These are phyloP conservation scores for Fusarium ambrosium DNA, from an alignment of 2,329 filamentous ascomycete species.

Conservation along the genomic window DNA sequence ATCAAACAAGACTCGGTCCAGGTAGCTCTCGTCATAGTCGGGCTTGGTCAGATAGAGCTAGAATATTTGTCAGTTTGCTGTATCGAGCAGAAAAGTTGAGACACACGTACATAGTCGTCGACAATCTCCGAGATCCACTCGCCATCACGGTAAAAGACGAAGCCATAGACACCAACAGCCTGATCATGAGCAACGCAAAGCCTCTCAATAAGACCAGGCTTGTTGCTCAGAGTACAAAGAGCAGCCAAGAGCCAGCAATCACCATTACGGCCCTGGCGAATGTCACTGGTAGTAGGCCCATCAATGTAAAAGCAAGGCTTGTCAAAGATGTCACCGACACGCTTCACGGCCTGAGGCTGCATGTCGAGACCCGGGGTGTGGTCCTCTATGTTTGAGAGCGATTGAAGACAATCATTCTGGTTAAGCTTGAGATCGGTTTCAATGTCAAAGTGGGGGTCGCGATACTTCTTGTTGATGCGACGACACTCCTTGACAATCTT, in stretches of 20 bases:
- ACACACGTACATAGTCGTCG: conserved; percentile 63
- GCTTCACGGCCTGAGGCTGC: conserved; percentile 70
- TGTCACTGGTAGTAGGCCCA: conserved; percentile 81
- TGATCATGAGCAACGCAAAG: conserved; percentile 81
- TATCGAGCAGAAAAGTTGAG: not conserved
- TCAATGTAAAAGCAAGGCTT: conserved; percentile 82
- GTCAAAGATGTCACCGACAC: conserved; percentile 82
- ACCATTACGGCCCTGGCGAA: conserved; percentile 82
- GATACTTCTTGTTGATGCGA: conserved; percentile 86
- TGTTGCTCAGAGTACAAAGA: conserved; percentile 81
- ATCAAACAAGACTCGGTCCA: conserved; percentile 60
- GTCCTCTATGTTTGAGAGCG: conserved; percentile 54
- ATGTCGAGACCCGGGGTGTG: conserved; percentile 51
- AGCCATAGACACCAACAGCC: conserved; percentile 84
- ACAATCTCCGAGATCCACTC: conserved; percentile 76
- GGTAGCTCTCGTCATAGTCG: conserved; percentile 71
- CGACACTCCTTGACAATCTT: conserved; percentile 76
- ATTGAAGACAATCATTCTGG: conserved; percentile 64
- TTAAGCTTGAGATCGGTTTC: conserved; percentile 78
- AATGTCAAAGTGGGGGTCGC: conserved; percentile 88
- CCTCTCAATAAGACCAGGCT: conserved; percentile 77
- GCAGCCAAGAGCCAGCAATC: conserved; percentile 92
- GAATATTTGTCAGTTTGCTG: not conserved
- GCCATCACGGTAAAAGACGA: conserved; percentile 85
- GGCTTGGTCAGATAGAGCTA: conserved; percentile 67